A percentile compares a stretch with the other conserved stretches of the same genome.
Evolutionary conservation across 2,329 filamentous ascomycete species (phyloP).

Genomic region (Celoporthe dispersa): DNA sequence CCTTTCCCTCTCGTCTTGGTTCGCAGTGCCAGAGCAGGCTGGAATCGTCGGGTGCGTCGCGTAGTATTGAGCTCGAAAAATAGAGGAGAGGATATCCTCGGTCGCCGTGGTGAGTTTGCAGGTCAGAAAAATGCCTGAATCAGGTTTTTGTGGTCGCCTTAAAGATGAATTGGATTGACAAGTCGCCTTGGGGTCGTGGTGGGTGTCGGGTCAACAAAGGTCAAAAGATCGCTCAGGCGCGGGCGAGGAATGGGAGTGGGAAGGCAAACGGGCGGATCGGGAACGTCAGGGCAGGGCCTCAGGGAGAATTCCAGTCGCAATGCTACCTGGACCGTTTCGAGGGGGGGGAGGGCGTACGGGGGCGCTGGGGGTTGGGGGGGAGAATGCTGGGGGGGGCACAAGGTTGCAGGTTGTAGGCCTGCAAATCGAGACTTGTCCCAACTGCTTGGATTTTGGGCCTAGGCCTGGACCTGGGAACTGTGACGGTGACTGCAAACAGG

Average conservation of each 20-base stretch:
- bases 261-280: constrained; percentile 24
- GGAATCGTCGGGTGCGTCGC: constrained; percentile 26
- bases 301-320: constrained; percentile 12
- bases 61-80: constrained; percentile 19
- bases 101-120: constrained; percentile 23
- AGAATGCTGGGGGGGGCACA: not conserved
- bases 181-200: constrained; percentile 23
- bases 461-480: constrained; percentile 1
- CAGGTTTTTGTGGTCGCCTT: constrained; percentile 30
- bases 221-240: constrained; percentile 5
- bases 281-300: constrained; percentile 22
- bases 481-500: not conserved
- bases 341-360: not conserved
- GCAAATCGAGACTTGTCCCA: constrained; percentile 10
- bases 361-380: not conserved
- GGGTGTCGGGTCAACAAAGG: constrained; percentile 29
- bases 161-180: constrained; percentile 29
- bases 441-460: constrained; percentile 4
- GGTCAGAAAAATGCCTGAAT: constrained; percentile 25
- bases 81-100: constrained; percentile 22
- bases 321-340: constrained; percentile 7
- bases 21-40: constrained; percentile 22
- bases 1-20: constrained; percentile 16
- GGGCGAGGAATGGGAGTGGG: constrained; percentile 16
- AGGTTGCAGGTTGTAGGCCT: not conserved